A percentile compares a stretch with the other conserved stretches of the same genome.
These are phyloP conservation scores for Petrea volubilis DNA, from an alignment of 257 asterid species.

Conservation along the genomic window DNA sequence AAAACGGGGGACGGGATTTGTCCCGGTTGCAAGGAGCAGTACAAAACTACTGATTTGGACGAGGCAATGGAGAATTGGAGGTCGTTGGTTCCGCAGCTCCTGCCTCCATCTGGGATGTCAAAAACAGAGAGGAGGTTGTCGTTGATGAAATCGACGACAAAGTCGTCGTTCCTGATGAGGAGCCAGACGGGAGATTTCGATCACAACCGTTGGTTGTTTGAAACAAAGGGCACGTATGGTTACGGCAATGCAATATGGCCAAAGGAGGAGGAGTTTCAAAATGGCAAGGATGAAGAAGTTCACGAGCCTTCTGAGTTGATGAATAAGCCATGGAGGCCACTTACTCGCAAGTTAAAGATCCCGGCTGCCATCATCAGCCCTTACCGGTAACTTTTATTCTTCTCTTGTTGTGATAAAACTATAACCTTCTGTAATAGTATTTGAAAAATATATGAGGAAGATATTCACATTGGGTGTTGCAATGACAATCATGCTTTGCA, in stretches of 20 bases:
- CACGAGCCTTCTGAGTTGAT: slow-evolving; percentile 51
- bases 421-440: no score
- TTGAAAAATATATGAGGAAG: no score
- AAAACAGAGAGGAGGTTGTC: slow-evolving; percentile 55
- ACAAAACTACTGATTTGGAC: slow-evolving; percentile 47
- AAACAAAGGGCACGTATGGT: slow-evolving; percentile 62
- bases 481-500: no score
- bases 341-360: slow-evolving; percentile 57
- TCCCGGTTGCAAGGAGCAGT: slow-evolving; percentile 60
- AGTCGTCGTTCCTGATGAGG: slow-evolving; percentile 39
- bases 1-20: slow-evolving; percentile 52
- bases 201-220: slow-evolving; percentile 68
- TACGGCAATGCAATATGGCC: slow-evolving; percentile 76
- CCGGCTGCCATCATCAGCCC: slow-evolving; percentile 69
- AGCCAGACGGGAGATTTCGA: slow-evolving; percentile 65
- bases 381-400: slow-evolving; percentile 40
- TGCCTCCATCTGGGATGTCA: slow-evolving; percentile 40
- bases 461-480: no score
- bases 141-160: slow-evolving; percentile 44
- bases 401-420: background rate
- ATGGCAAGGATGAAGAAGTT: slow-evolving; percentile 41
- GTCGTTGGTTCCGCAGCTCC: slow-evolving; percentile 37
- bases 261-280: slow-evolving; percentile 35
- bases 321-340: slow-evolving; percentile 69
- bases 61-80: slow-evolving; percentile 39